Conservation (phyloP, 768 basidiomycete genomes). For the Phanerochaete carnosa region DNA sequence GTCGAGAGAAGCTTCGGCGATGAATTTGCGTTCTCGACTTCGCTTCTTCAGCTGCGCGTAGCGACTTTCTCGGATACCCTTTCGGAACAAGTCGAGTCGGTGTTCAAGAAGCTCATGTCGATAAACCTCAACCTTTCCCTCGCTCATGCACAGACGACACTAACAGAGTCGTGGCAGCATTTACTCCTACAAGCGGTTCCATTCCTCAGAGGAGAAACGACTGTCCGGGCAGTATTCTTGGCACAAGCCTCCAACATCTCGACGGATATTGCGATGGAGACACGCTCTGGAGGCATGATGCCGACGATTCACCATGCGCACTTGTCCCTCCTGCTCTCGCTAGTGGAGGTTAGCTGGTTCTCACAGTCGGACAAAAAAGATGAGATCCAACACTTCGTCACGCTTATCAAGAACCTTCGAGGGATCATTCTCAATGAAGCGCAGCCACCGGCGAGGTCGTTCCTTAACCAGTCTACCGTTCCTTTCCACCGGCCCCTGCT, state of each 20-base stretch:
- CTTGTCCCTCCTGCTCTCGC: slow-evolving; percentile 65
- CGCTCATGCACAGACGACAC: slow-evolving; percentile 69
- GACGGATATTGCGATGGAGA: slow-evolving; percentile 62
- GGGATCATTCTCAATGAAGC: slow-evolving; percentile 68
- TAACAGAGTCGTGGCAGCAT: slow-evolving; percentile 77
- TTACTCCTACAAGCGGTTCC: slow-evolving; percentile 63
- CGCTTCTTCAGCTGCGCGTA: slow-evolving; percentile 58
- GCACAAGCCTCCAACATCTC: slow-evolving; percentile 62
- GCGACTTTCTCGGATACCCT: slow-evolving; percentile 45
- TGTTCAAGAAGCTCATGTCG: slow-evolving; percentile 59
- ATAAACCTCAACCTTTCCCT: slow-evolving; percentile 89
- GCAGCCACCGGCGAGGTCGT: slow-evolving; percentile 70
- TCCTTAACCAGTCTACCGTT: slow-evolving; percentile 58
- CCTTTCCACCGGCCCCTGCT: slow-evolving; percentile 81
- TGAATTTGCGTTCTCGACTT: slow-evolving; percentile 67
- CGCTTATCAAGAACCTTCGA: slow-evolving; percentile 57
- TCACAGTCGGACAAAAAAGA: slow-evolving; percentile 49
- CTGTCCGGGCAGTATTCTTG: slow-evolving; percentile 53
- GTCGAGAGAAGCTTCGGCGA: slow-evolving; percentile 78
- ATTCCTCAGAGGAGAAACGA: slow-evolving; percentile 59
- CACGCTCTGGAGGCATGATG: slow-evolving; percentile 81
- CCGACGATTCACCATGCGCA: slow-evolving; percentile 74
- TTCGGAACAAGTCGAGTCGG: slow-evolving; percentile 41
- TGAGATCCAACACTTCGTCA: slow-evolving; percentile 58
- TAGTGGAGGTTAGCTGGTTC: slow-evolving; percentile 83